Evolutionary conservation across 148 eudicot species (phyloP).

Genomic region (Arctostaphylos glauca): DNA sequence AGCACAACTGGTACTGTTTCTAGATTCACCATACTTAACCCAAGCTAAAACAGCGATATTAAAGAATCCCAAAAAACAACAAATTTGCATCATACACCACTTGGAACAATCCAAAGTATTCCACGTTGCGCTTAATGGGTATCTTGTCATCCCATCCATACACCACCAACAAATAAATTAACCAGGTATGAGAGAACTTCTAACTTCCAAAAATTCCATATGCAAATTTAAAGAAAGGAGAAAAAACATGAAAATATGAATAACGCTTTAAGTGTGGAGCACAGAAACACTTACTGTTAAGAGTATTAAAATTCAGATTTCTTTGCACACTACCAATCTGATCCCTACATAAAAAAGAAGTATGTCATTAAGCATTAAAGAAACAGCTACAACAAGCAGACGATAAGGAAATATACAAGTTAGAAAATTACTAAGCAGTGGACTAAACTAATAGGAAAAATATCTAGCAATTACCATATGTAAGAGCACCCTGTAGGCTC

Average conservation of each 20-base stretch:
- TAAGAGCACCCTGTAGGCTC: constrained; percentile 87
- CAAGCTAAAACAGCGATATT: neutral
- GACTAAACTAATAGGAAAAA: neutral
- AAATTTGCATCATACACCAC: neutral
- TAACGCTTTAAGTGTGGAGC: neutral
- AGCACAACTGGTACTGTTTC: neutral
- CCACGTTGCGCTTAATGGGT: neutral
- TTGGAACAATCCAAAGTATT: neutral
- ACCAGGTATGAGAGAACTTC: neutral
- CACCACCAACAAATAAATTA: neutral
- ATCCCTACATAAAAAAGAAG: constrained; percentile 62
- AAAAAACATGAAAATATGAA: neutral
- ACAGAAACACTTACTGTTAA: constrained; percentile 63
- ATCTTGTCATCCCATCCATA: neutral
- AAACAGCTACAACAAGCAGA: neutral
- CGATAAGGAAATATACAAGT: neutral
- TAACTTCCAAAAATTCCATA: neutral
- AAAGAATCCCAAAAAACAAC: neutral
- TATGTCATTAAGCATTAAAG: neutral
- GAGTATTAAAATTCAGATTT: constrained; percentile 57
- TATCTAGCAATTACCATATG: constrained; percentile 54
- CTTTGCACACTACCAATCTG: constrained; percentile 79
- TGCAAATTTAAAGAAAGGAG: neutral
- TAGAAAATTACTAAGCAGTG: constrained; percentile 8
- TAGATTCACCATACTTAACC: neutral